A percentile compares a stretch with the other conserved stretches of the same genome.
These are phyloP conservation scores for Candolleomyces efflorescens DNA, from an alignment of 768 basidiomycete genomes.

Conservation along the genomic window DNA sequence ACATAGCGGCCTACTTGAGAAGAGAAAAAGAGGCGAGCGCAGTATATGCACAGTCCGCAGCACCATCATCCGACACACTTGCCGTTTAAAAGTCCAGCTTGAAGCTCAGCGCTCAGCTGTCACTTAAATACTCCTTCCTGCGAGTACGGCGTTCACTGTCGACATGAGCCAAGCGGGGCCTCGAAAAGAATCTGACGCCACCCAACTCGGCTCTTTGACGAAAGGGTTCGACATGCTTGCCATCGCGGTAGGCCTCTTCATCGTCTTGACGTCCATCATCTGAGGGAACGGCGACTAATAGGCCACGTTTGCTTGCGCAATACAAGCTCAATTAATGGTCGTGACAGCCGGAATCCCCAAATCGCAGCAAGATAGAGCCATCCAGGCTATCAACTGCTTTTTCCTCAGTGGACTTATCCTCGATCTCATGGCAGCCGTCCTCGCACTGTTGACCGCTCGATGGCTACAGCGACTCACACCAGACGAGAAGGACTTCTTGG, in stretches of 20 bases:
- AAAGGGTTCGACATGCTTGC: constrained; percentile 10
- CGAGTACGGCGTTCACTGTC: too few species aligned
- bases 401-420: constrained; percentile 10
- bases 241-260: constrained; percentile 1
- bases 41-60: too few species aligned
- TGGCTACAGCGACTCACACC: constrained; percentile 10
- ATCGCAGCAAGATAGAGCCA: constrained; percentile 1
- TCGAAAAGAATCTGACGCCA: too few species aligned
- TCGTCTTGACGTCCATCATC: too few species aligned
- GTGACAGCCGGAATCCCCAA: background rate
- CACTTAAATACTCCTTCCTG: too few species aligned
- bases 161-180: too few species aligned
- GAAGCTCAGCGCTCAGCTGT: too few species aligned
- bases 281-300: too few species aligned
- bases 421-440: constrained; percentile 7
- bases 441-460: constrained; percentile 10
- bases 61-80: too few species aligned
- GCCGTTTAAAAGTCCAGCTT: too few species aligned
- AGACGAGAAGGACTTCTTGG: constrained; percentile 3
- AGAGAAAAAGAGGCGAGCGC: too few species aligned
- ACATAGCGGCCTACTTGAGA: too few species aligned
- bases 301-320: constrained; percentile 9
- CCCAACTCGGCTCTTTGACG: constrained; percentile 1
- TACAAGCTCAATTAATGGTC: constrained; percentile 11
- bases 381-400: constrained; percentile 8